phyloP scores from a whole-genome alignment of 148 eudicot species.

The Pharnaceum exiguum region DNA sequence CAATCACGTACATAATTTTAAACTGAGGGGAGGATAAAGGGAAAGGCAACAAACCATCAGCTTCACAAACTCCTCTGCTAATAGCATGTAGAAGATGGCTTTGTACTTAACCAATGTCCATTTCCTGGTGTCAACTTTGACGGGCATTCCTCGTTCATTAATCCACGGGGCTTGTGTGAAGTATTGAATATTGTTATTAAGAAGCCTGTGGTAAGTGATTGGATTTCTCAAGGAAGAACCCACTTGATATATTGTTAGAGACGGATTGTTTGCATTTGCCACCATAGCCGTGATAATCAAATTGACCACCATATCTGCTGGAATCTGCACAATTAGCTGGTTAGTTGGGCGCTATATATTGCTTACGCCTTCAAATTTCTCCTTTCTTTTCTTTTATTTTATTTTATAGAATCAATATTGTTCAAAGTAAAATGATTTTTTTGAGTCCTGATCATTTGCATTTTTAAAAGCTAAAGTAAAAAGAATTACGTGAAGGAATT shows the following conservation, averaged over 20 bases:
- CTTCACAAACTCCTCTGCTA: not conserved
- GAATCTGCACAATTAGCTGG: slow-evolving; percentile 40
- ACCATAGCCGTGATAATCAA: slow-evolving; percentile 58
- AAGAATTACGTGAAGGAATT: too few relatives aligned
- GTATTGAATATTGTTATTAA: slow-evolving; percentile 19
- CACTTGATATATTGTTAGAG: slow-evolving; percentile 13
- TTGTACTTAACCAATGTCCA: not conserved
- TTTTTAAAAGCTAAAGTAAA: too few relatives aligned
- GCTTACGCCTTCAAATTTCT: slow-evolving; percentile 38
- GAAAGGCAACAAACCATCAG: slow-evolving; percentile 3
- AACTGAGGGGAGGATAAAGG: too few relatives aligned
- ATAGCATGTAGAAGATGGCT: not conserved
- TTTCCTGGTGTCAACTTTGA: slow-evolving; percentile 22
- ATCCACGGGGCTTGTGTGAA: slow-evolving; percentile 42
- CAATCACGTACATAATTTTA: too few relatives aligned
- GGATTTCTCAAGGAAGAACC: slow-evolving; percentile 21
- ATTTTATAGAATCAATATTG: too few relatives aligned
- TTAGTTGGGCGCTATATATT: slow-evolving; percentile 38
- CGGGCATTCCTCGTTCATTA: slow-evolving; percentile 27
- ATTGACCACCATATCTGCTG: slow-evolving; percentile 76
- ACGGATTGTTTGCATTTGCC: slow-evolving; percentile 28
- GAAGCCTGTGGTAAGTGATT: not conserved
- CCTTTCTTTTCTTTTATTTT: slow-evolving; percentile 47
- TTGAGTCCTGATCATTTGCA: too few relatives aligned
- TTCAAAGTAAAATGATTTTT: too few relatives aligned